Conservation (phyloP, 208 protist genomes). For the Acanthamoeba castellanii region DNA sequence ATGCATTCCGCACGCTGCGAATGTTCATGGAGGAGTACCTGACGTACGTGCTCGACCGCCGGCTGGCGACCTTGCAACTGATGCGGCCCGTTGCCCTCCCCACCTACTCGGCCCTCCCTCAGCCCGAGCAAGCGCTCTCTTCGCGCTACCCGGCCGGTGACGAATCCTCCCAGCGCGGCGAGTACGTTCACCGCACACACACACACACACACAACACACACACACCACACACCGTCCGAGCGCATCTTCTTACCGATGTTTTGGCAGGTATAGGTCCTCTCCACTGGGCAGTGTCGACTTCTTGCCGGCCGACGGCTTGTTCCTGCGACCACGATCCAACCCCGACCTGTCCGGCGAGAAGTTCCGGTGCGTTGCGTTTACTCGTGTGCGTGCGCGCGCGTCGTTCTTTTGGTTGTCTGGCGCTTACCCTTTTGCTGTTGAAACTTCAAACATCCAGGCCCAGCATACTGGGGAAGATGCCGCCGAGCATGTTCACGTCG, state of each 20-base stretch:
- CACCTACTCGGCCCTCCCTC: neutral
- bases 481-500: neutral
- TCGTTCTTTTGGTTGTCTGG: neutral
- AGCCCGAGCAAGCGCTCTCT: neutral
- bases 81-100: neutral
- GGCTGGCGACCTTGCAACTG: neutral
- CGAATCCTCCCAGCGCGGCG: neutral
- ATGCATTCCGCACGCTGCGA: slow-evolving; percentile 39
- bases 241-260: neutral
- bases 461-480: slow-evolving; percentile 1
- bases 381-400: neutral
- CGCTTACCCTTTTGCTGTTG: no score
- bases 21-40: slow-evolving; percentile 71
- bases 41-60: slow-evolving; percentile 55
- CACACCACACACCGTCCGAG: neutral
- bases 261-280: neutral
- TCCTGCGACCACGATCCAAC: neutral
- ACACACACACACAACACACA: neutral
- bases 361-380: neutral
- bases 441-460: neutral
- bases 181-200: neutral
- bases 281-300: neutral
- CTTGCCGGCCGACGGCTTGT: neutral
- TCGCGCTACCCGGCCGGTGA: neutral
- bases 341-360: neutral